A percentile compares a stretch with the other conserved stretches of the same genome.
These are phyloP conservation scores for Bryoerythrophyllum caledonicum DNA, from an alignment of 225 moss, liverwort and hornwort species.

Conservation along the genomic window DNA sequence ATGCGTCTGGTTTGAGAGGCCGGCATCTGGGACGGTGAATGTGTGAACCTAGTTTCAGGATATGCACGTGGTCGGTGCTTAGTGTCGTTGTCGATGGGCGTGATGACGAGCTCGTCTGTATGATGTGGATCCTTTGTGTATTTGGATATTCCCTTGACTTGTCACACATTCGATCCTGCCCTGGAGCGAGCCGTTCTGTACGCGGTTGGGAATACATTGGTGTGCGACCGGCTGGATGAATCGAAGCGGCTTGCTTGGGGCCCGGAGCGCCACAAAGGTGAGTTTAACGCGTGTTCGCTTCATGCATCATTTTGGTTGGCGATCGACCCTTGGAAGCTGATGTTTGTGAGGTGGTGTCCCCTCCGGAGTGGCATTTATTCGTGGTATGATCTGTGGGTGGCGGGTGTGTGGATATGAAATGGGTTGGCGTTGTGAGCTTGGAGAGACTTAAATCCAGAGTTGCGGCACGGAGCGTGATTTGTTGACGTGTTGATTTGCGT, in stretches of 20 bases:
- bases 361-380: not conserved
- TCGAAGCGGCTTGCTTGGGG: conserved; percentile 78
- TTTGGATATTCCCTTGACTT: conserved; percentile 46
- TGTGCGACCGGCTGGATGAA: conserved; percentile 66
- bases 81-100: not conserved
- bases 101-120: not conserved
- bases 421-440: not conserved
- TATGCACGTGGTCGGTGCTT: not conserved
- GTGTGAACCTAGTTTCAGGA: not conserved
- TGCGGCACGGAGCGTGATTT: conserved; percentile 61
- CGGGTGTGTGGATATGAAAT: not conserved
- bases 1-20: not conserved
- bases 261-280: conserved; percentile 77
- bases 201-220: conserved; percentile 63
- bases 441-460: not conserved
- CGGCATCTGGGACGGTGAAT: not conserved
- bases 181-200: conserved; percentile 86
- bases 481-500: not conserved
- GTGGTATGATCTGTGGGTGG: not conserved
- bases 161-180: conserved; percentile 68
- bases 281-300: not conserved
- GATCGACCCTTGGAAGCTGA: not conserved
- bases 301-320: not conserved
- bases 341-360: too few species aligned
- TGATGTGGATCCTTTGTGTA: not conserved